phyloP scores from a whole-genome alignment of 202 grass and related monocot genomes.

The Miscanthus sacchariflorus region DNA sequence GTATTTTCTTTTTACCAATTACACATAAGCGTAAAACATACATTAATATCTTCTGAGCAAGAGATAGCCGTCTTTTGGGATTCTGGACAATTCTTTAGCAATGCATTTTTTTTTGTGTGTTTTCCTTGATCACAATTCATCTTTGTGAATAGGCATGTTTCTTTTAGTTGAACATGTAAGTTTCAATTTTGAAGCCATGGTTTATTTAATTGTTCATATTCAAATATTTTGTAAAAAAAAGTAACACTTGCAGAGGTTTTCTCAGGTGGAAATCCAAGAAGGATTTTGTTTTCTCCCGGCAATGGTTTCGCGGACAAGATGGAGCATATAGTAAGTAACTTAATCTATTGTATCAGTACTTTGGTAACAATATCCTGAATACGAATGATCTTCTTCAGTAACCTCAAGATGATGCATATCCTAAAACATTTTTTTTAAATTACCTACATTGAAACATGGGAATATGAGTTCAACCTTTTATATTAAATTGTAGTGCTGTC shows the following conservation, averaged over 20 bases:
- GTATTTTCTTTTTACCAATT: constrained; percentile 1
- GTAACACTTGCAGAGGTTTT: constrained; percentile 35
- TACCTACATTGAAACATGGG: constrained; percentile 10
- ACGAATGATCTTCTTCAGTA: not conserved
- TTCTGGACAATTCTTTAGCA: constrained; percentile 29
- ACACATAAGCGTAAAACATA: not conserved
- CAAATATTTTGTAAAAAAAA: constrained; percentile 29
- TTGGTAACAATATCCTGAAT: constrained; percentile 10
- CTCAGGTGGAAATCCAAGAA: constrained; percentile 89
- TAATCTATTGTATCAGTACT: constrained; percentile 9
- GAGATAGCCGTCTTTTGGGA: constrained; percentile 14
- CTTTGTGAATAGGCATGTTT: constrained; percentile 31
- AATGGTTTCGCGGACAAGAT: constrained; percentile 92
- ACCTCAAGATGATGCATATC: not conserved
- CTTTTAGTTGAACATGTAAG: constrained; percentile 6
- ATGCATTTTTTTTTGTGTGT: not conserved
- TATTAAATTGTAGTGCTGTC: not conserved
- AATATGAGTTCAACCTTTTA: not conserved
- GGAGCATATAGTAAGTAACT: constrained; percentile 86
- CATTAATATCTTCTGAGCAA: constrained; percentile 18
- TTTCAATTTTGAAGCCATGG: constrained; percentile 23
- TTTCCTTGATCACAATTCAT: constrained; percentile 11
- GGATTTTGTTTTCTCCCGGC: constrained; percentile 92
- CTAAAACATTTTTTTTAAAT: constrained; percentile 18
- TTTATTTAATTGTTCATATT: constrained; percentile 7